Evolutionary conservation across 129 eudicot genomes (phyloP).

Genomic region (Heracleum sosnowskyi): DNA sequence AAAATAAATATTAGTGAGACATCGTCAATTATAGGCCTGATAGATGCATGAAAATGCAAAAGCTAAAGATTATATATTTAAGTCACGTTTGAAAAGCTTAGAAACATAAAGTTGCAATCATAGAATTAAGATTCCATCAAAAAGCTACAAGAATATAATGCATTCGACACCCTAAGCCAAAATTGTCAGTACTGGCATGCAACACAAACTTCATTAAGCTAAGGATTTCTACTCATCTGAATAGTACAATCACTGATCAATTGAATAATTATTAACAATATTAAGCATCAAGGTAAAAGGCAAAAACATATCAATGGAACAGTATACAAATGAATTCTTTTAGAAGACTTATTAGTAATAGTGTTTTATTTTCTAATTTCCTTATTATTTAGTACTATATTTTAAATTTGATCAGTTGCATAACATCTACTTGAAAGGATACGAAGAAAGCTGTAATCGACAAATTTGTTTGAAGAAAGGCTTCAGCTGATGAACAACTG

Average conservation of each 20-base stretch:
- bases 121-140: neutral
- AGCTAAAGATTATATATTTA: neutral
- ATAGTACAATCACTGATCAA: neutral
- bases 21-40: neutral
- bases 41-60: neutral
- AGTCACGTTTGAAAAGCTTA: neutral
- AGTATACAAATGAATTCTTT: neutral
- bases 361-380: neutral
- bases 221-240: neutral
- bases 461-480: neutral
- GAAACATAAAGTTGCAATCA: neutral
- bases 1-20: neutral
- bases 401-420: neutral
- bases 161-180: neutral
- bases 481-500: neutral
- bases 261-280: neutral
- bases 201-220: neutral
- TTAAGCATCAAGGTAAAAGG: neutral
- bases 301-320: neutral
- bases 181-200: neutral
- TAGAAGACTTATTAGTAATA: neutral
- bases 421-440: neutral
- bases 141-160: neutral
- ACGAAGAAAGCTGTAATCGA: neutral
- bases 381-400: neutral